Evolutionary conservation across 306 rosid species (phyloP).

Genomic region (Echinosophora koreensis): DNA sequence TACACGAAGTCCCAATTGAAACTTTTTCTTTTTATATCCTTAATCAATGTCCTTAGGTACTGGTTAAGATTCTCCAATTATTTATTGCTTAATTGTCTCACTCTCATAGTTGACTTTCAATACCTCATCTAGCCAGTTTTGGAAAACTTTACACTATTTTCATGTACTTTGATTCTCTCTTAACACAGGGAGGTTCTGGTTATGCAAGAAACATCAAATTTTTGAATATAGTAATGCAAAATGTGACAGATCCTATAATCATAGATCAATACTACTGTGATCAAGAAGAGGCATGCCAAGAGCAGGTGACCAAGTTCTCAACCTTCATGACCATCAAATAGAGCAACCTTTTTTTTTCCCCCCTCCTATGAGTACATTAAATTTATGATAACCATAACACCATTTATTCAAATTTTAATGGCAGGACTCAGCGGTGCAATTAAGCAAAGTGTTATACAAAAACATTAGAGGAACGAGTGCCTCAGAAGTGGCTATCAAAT

Average conservation of each 20-base stretch:
- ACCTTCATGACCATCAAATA: background rate
- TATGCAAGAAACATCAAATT: constrained; percentile 74
- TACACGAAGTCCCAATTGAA: too few species aligned
- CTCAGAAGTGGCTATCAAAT: constrained; percentile 71
- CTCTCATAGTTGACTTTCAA: background rate
- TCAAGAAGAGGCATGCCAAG: constrained; percentile 58
- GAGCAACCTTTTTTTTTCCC: background rate
- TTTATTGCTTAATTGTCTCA: background rate
- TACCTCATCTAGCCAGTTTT: constrained; percentile 8
- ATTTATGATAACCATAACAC: background rate
- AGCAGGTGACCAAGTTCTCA: constrained; percentile 56
- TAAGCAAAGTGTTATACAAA: constrained; percentile 69
- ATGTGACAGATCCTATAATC: constrained; percentile 85
- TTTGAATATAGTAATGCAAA: constrained; percentile 65
- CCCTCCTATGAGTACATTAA: background rate
- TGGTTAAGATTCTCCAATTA: background rate
- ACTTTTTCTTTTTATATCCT: too few species aligned
- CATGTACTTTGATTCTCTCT: constrained; percentile 33
- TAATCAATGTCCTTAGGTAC: too few species aligned
- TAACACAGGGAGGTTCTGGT: constrained; percentile 76
- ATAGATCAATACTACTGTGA: constrained; percentile 89
- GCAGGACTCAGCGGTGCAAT: constrained; percentile 65
- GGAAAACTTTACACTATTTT: background rate
- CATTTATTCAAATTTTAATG: background rate
- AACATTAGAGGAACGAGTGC: constrained; percentile 85